These are phyloP conservation scores for Lentinula raphanica DNA, from an alignment of 768 basidiomycete genomes.

Conservation along the genomic window DNA sequence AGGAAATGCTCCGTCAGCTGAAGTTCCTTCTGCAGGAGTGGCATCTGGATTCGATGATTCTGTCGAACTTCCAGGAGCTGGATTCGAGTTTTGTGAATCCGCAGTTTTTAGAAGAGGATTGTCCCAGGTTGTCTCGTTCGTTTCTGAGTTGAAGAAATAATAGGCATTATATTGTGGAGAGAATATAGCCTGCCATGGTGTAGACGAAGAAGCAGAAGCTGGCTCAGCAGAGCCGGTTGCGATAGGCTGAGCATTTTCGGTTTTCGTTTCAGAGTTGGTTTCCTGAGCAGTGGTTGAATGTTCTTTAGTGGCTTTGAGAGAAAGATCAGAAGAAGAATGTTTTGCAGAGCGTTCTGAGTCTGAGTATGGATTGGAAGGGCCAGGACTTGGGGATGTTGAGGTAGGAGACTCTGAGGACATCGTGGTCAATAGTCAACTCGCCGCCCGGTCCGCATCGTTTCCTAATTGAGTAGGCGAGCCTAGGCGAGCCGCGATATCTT, in stretches of 20 bases:
- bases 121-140: conserved; percentile 78
- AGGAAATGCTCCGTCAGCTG: conserved; percentile 14
- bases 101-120: conserved; percentile 56
- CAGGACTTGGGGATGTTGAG: conserved; percentile 1
- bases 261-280: neutral
- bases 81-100: conserved; percentile 18
- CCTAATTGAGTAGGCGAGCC: neutral
- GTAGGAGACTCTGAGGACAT: conserved; percentile 1
- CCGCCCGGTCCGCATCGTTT: neutral
- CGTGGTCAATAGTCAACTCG: neutral
- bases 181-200: conserved; percentile 77
- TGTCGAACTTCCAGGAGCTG: conserved; percentile 17
- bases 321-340: neutral
- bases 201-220: conserved; percentile 6
- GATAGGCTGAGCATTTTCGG: conserved; percentile 6
- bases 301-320: neutral
- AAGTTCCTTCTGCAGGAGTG: neutral
- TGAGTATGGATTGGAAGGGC: neutral
- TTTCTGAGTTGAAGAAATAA: conserved; percentile 76
- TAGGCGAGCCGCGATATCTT: too few relatives aligned
- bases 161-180: conserved; percentile 75
- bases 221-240: conserved; percentile 6
- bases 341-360: neutral
- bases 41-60: conserved; percentile 15
- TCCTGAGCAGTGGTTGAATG: too few relatives aligned